Percentiles rank a stretch among this genome's conserved stretches.
These are phyloP conservation scores for Glaciozyma martinii DNA, from an alignment of 768 basidiomycete species.

Conservation along the genomic window DNA sequence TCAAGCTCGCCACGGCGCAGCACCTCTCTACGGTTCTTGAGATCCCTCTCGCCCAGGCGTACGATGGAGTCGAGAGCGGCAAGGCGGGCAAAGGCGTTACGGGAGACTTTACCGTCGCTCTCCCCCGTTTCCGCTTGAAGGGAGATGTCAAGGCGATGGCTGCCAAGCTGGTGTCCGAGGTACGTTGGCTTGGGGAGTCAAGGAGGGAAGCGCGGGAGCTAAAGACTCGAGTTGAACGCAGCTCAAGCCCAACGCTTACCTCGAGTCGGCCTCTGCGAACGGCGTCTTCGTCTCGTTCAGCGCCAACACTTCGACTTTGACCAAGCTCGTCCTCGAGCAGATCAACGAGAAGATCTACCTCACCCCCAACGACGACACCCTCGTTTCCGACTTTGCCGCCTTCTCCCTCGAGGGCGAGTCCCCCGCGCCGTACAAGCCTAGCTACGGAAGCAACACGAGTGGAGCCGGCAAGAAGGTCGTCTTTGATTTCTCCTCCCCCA, in stretches of 20 bases:
- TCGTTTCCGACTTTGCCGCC: slow-evolving; percentile 33
- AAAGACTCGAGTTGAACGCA: slow-evolving; percentile 35
- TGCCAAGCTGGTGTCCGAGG: slow-evolving; percentile 60
- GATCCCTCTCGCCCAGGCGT: slow-evolving; percentile 58
- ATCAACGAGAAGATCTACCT: slow-evolving; percentile 62
- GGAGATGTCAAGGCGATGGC: slow-evolving; percentile 75
- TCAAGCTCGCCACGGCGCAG: slow-evolving; percentile 71
- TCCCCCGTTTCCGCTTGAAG: slow-evolving; percentile 80
- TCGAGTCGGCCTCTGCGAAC: slow-evolving; percentile 60
- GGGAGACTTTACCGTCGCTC: slow-evolving; percentile 78
- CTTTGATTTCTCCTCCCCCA: slow-evolving; percentile 90
- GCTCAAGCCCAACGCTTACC: slow-evolving; percentile 77
- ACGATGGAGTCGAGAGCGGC: slow-evolving; percentile 74
- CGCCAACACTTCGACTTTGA: slow-evolving; percentile 56
- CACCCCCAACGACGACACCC: slow-evolving; percentile 45
- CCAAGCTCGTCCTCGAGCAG: slow-evolving; percentile 59
- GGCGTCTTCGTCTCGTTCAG: slow-evolving; percentile 76
- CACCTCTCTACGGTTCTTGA: slow-evolving; percentile 47
- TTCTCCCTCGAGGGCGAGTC: slow-evolving; percentile 22
- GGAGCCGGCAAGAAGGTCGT: slow-evolving; percentile 75
- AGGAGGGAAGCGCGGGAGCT: too few species aligned
- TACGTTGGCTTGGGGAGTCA: slow-evolving; percentile 37
- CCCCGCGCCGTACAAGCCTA: slow-evolving; percentile 31
- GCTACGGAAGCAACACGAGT: slow-evolving; percentile 70
- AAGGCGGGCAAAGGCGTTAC: slow-evolving; percentile 59